These are phyloP conservation scores for Scutellaria galericulata DNA, from an alignment of 257 asterid genomes.

Conservation along the genomic window DNA sequence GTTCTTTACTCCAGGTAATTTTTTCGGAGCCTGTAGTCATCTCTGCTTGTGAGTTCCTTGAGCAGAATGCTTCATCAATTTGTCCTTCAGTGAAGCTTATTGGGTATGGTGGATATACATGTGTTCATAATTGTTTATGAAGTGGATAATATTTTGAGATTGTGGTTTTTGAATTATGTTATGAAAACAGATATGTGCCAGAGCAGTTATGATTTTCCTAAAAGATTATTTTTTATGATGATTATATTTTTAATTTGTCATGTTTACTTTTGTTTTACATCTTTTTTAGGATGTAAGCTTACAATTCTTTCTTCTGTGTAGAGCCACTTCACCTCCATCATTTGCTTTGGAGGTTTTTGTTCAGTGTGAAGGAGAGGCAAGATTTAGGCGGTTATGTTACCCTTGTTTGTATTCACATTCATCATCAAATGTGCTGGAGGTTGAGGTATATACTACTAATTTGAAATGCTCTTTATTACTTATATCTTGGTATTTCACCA, in stretches of 20 bases:
- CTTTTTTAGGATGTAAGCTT: conserved; percentile 26
- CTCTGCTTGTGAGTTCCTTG: conserved; percentile 86
- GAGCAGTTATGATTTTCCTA: conserved; percentile 10
- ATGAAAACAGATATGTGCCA: not conserved
- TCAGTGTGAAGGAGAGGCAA: conserved; percentile 92
- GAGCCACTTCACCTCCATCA: conserved; percentile 87
- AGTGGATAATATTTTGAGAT: conserved; percentile 16
- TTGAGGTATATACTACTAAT: conserved; percentile 66
- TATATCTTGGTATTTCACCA: not conserved
- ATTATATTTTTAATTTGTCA: conserved; percentile 1
- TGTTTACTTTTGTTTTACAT: conserved; percentile 28
- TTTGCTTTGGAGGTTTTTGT: conserved; percentile 74
- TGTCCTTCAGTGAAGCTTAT: conserved; percentile 75
- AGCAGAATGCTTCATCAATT: conserved; percentile 82
- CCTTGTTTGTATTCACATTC: conserved; percentile 95
- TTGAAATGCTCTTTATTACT: conserved; percentile 6
- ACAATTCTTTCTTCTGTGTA: conserved; percentile 40
- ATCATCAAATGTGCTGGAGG: conserved; percentile 90
- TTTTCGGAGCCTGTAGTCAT: conserved; percentile 65
- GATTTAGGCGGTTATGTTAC: conserved; percentile 89
- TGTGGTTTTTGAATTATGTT: conserved; percentile 23
- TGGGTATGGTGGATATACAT: conserved; percentile 60
- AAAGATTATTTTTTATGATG: conserved; percentile 5
- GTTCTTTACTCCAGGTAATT: conserved; percentile 61
- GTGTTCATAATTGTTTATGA: conserved; percentile 17